Percentiles rank a stretch among this genome's conserved stretches.
Conservation (phyloP, 495 filamentous ascomycete species). For the Xylaria acuta region DNA sequence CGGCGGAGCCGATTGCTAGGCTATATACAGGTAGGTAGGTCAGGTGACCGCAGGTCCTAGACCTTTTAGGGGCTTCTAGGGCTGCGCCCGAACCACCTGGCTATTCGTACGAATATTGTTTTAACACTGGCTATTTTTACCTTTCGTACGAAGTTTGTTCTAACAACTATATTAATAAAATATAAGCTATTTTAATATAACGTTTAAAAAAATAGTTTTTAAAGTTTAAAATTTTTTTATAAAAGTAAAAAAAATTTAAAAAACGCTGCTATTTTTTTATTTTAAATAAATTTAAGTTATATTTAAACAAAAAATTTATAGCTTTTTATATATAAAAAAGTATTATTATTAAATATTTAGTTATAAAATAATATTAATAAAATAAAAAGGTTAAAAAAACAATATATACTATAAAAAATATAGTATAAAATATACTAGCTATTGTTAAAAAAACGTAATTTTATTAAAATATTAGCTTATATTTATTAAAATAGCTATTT, state of each 20-base stretch:
- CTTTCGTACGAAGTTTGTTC: too few species aligned
- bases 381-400: neutral
- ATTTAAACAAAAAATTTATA: neutral
- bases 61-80: too few species aligned
- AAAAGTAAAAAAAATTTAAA: slow-evolving; percentile 18
- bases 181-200: neutral
- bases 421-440: neutral
- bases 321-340: neutral
- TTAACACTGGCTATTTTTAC: too few species aligned
- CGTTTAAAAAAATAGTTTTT: slow-evolving; percentile 1
- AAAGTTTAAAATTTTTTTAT: slow-evolving; percentile 10
- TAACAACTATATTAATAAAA: neutral
- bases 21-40: too few species aligned
- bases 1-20: too few species aligned
- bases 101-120: too few species aligned
- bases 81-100: too few species aligned
- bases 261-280: neutral
- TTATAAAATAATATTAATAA: neutral
- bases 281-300: too few species aligned
- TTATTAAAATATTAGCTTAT: slow-evolving; percentile 4
- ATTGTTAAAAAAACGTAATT: neutral
- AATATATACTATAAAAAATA: slow-evolving; percentile 1
- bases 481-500: neutral
- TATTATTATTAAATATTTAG: slow-evolving; percentile 10
- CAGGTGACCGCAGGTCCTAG: too few species aligned